Evolutionary conservation across 192 early-diverging fungal genomes (phyloP).

Genomic region (Geranomyces variabilis): DNA sequence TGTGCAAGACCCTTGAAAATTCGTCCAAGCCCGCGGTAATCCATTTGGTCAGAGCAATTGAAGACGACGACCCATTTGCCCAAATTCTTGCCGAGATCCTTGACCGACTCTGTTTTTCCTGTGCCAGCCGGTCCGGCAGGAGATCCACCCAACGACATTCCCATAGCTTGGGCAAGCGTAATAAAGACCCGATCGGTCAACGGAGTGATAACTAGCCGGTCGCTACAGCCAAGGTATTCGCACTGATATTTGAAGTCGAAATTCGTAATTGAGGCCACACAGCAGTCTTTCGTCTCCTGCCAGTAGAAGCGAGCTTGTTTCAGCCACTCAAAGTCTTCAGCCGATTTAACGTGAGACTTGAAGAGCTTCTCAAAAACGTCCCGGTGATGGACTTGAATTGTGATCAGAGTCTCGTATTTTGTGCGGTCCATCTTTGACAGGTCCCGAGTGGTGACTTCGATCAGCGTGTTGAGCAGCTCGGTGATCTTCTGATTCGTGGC

Average conservation of each 20-base stretch:
- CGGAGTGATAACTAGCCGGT: constrained; percentile 67
- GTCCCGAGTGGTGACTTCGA: constrained; percentile 68
- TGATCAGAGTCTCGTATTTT: constrained; percentile 71
- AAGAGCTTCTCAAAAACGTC: constrained; percentile 70
- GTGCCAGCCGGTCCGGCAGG: constrained; percentile 64
- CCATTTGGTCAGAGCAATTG: constrained; percentile 74
- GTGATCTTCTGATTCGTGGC: constrained; percentile 61
- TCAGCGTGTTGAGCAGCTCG: constrained; percentile 61
- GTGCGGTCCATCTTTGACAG: constrained; percentile 65
- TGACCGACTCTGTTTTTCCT: constrained; percentile 68
- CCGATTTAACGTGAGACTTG: constrained; percentile 60
- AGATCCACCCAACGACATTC: constrained; percentile 68
- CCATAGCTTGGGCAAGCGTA: constrained; percentile 65
- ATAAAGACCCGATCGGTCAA: constrained; percentile 66
- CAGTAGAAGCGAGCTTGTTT: constrained; percentile 70
- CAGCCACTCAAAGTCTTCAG: constrained; percentile 69
- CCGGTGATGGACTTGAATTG: constrained; percentile 68
- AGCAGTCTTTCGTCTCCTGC: constrained; percentile 71
- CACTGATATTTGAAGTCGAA: constrained; percentile 70
- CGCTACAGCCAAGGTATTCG: constrained; percentile 68
- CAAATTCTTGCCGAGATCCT: constrained; percentile 68
- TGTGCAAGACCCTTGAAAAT: constrained; percentile 70
- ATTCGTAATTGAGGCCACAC: constrained; percentile 66
- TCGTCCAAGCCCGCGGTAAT: constrained; percentile 66
- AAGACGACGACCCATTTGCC: constrained; percentile 74